Evolutionary conservation across 257 asterid species (phyloP), one percentile per base, ranked within the genome.

Genomic region (Vinca minor): DNA sequence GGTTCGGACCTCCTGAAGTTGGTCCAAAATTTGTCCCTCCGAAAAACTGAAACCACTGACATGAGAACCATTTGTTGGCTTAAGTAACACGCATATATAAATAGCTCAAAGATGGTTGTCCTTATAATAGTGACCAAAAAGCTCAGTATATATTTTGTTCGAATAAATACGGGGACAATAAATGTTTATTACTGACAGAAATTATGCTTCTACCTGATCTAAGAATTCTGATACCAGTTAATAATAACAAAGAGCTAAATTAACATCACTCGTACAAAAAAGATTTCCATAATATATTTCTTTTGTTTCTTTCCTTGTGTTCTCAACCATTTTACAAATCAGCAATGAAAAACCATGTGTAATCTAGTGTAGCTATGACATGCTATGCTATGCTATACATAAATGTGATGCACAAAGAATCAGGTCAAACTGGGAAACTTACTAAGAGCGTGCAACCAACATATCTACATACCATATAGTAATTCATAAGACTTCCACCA

Each of bases 1-100:
- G 77, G 71, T 79, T 82, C 69, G 98, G 98, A 44, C 98, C 98
- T 64, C 98, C 98, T 52, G 98, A 69, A 73, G 94, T 84, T 68
- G 96, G 87, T 59, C 84, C 98, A 58, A 91, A 91, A 77, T 91
- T 91, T 72, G 98, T 91, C 72, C 98, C 98, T 45, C 98, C 98
- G 84, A 86, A 88, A 76, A 84, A 91, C 98, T 88, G 85, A 76
- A 75, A 80, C 64, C 70, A 79, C 70, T 76, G 49, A 65, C 73
- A n/a, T 28, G 29, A 68, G 49, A 62, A 66, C 72, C 69, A 59
- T 52, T n/a, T 46, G 21, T 58, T 63, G 64, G 56, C 59, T 53
- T 13, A 32, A 35, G 34, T 20, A 21, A 15, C 36, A 62, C 42
- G 3, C 20, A 57, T 8, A 25, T 26, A 48, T n/a, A 67, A 56